Evolutionary conservation across 306 rosid species (phyloP).

Genomic region (Nissolia schottii): DNA sequence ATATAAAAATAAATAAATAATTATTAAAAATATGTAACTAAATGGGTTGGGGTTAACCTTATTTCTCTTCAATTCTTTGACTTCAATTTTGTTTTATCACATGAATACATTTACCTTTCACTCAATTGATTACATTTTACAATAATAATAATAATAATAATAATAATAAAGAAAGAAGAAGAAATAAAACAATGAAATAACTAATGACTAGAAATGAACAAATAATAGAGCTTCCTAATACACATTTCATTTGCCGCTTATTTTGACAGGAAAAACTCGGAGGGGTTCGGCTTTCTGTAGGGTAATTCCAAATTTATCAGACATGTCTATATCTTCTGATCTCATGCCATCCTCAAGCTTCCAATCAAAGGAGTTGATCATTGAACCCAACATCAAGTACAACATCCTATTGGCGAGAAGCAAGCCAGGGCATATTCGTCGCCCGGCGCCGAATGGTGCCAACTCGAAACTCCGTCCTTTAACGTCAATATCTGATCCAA

Average conservation of each 20-base stretch:
- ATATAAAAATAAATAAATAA: no score
- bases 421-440: conserved; percentile 13
- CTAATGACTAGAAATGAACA: neutral
- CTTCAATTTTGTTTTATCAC: no score
- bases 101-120: no score
- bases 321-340: conserved; percentile 4
- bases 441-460: conserved; percentile 20
- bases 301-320: conserved; percentile 23
- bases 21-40: no score
- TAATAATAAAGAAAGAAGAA: no score
- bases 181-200: neutral
- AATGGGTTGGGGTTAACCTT: no score
- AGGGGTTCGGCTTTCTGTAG: conserved; percentile 17
- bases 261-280: neutral
- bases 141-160: no score
- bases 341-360: conserved; percentile 13
- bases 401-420: conserved; percentile 23
- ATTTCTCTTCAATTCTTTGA: no score
- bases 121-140: no score
- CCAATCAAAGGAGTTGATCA: conserved; percentile 26
- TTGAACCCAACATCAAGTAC: conserved; percentile 12
- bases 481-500: conserved; percentile 12
- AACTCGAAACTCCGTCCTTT: conserved; percentile 19
- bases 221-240: no score
- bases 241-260: neutral